Evolutionary conservation across 2,329 filamentous ascomycete species (phyloP).

Genomic region (Talaromyces amestolkiae): DNA sequence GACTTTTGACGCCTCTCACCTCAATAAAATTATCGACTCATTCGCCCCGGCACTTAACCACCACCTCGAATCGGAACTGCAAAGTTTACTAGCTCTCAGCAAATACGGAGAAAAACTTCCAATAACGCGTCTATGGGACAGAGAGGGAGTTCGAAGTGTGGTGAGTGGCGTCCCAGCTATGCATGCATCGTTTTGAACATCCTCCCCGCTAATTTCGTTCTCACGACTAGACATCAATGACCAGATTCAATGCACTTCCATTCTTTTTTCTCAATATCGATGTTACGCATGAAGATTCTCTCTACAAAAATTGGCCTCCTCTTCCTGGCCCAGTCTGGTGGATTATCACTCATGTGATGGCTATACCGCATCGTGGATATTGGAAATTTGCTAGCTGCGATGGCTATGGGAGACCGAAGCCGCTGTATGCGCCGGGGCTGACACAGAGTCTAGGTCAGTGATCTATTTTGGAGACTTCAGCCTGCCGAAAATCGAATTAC

Average conservation of each 20-base stretch:
- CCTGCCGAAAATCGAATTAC: not conserved
- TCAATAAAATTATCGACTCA: conserved; percentile 14
- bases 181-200: not conserved
- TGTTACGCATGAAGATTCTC: conserved; percentile 6
- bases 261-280: conserved; percentile 19
- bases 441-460: not conserved
- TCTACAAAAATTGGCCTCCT: conserved; percentile 17
- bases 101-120: conserved; percentile 14
- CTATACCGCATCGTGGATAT: conserved; percentile 6
- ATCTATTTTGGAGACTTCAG: not conserved
- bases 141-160: conserved; percentile 15
- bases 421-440: conserved; percentile 1
- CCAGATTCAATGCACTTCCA: conserved; percentile 11
- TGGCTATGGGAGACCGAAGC: conserved; percentile 11
- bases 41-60: conserved; percentile 10
- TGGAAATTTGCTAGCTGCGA: conserved; percentile 19
- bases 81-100: not conserved
- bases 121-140: conserved; percentile 3
- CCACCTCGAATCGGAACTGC: conserved; percentile 9
- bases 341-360: conserved; percentile 10
- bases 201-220: not conserved
- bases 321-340: conserved; percentile 12
- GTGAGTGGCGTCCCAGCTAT: not conserved
- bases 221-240: conserved; percentile 12
- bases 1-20: conserved; percentile 5